phyloP scores from a whole-genome alignment of 1,284 basidiomycete species.

The Hymenochaete sp. region DNA sequence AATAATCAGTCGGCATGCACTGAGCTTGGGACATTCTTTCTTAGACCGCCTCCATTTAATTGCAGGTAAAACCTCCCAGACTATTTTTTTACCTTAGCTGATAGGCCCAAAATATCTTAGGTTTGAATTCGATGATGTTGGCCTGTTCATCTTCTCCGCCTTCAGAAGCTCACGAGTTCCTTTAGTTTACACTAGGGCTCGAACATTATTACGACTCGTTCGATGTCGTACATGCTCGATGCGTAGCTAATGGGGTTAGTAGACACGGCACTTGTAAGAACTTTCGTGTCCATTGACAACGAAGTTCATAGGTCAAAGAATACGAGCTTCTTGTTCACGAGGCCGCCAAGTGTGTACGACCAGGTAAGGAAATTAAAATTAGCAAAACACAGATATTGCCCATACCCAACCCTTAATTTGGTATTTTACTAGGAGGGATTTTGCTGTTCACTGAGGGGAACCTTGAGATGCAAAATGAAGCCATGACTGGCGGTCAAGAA shows the following conservation, averaged over 20 bases:
- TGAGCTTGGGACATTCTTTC: neutral
- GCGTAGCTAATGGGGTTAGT: constrained; percentile 17
- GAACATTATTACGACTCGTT: constrained; percentile 18
- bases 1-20: neutral
- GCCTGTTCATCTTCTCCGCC: neutral
- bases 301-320: constrained; percentile 16
- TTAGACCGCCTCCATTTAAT: constrained; percentile 17
- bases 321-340: constrained; percentile 18
- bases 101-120: neutral
- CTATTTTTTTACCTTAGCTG: neutral
- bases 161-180: neutral
- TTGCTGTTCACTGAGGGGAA: constrained; percentile 19
- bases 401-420: neutral
- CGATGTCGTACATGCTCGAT: constrained; percentile 19
- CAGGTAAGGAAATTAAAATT: constrained; percentile 13
- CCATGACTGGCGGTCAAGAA: constrained; percentile 10
- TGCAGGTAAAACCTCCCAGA: constrained; percentile 15
- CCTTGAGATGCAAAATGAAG: constrained; percentile 18
- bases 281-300: neutral
- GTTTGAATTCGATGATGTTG: constrained; percentile 18
- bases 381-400: neutral
- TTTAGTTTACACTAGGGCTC: constrained; percentile 18
- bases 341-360: constrained; percentile 16
- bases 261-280: neutral
- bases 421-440: constrained; percentile 17